These are phyloP conservation scores for Mollisiaceae sp. DNA, from an alignment of 2,329 filamentous ascomycete species.

Conservation along the genomic window DNA sequence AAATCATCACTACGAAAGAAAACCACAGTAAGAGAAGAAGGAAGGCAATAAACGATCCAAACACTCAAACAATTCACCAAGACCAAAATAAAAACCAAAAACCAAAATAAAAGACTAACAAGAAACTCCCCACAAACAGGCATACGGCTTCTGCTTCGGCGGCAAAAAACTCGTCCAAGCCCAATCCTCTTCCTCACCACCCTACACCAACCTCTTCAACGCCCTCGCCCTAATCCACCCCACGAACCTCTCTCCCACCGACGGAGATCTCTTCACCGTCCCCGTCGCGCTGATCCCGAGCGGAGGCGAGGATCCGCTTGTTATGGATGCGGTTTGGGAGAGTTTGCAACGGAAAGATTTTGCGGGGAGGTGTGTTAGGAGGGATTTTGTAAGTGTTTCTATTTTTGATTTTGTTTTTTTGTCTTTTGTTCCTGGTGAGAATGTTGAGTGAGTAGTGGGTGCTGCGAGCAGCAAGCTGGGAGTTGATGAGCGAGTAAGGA, in stretches of 20 bases:
- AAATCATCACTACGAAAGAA: no score
- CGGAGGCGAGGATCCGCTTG: constrained; percentile 16
- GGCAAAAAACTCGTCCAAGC: constrained; percentile 2
- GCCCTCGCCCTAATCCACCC: constrained; percentile 13
- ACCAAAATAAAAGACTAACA: no score
- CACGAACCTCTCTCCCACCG: background rate
- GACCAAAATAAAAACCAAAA: no score
- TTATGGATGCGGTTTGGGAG: constrained; percentile 17
- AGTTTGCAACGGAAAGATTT: constrained; percentile 12
- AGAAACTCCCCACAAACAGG: background rate
- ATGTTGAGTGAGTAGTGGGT: no score
- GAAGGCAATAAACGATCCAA: no score
- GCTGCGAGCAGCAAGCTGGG: no score
- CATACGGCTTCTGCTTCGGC: constrained; percentile 3
- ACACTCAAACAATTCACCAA: no score
- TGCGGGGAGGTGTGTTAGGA: constrained; percentile 15
- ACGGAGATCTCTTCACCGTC: constrained; percentile 14
- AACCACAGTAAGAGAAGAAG: no score
- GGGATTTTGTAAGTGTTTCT: constrained; percentile 17
- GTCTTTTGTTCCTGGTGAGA: no score
- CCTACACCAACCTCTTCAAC: constrained; percentile 1
- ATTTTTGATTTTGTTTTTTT: no score
- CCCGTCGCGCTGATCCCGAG: constrained; percentile 19
- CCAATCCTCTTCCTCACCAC: background rate
- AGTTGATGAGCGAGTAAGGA: no score